Evolutionary conservation across 176 grass and related monocot genomes (phyloP).

Genomic region (Avena atlantica): DNA sequence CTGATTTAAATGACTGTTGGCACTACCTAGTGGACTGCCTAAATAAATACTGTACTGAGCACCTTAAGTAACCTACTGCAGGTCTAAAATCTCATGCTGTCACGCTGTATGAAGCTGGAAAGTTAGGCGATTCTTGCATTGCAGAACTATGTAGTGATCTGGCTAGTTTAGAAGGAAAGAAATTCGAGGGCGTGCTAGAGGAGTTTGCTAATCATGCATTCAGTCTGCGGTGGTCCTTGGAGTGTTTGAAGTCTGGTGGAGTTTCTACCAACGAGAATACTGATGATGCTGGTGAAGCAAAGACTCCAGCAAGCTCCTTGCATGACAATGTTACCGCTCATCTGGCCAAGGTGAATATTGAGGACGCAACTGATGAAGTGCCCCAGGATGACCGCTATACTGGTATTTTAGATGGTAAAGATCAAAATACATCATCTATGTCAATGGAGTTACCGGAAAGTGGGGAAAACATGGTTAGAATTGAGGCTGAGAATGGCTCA

Average conservation of each 20-base stretch:
- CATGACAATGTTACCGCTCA: constrained; percentile 42
- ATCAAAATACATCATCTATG: constrained; percentile 27
- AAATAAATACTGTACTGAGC: constrained; percentile 3
- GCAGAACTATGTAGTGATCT: constrained; percentile 86
- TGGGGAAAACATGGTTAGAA: constrained; percentile 25
- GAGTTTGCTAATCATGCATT: constrained; percentile 98
- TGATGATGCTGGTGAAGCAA: constrained; percentile 47
- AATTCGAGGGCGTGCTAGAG: constrained; percentile 95
- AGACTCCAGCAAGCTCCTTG: constrained; percentile 40
- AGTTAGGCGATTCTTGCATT: constrained; percentile 93
- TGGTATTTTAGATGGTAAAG: constrained; percentile 44
- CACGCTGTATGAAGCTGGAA: constrained; percentile 98
- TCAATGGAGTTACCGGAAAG: constrained; percentile 37
- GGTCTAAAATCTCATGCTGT: constrained; percentile 99
- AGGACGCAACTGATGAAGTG: constrained; percentile 37
- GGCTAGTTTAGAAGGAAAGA: constrained; percentile 90
- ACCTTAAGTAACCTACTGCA: constrained; percentile 54
- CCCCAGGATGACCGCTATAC: constrained; percentile 11
- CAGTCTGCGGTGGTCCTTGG: constrained; percentile 85
- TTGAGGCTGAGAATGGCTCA: constrained; percentile 42
- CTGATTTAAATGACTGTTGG: constrained; percentile 16
- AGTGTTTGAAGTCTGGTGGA: constrained; percentile 90
- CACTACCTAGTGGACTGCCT: constrained; percentile 16
- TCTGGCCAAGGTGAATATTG: constrained; percentile 44
- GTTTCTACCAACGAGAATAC: constrained; percentile 45